Evolutionary conservation across 164 flowering plant species (phyloP), one percentile per base, ranked within the genome.

Genomic region (Vitis rupestris): DNA sequence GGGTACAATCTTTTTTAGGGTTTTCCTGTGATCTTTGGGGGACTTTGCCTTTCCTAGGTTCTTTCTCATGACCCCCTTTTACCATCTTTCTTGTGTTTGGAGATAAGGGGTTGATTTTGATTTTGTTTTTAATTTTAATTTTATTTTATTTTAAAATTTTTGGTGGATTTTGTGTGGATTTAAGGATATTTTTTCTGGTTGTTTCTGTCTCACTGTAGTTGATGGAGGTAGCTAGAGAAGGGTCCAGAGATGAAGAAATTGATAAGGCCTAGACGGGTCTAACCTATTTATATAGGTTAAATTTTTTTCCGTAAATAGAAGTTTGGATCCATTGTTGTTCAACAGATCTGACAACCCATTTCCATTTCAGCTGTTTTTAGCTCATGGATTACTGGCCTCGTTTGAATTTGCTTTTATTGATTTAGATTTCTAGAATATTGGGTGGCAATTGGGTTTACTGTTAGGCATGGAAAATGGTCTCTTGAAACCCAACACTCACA

Each of bases 1-100:
- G 64, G 63, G 51, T 54, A 15, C 63, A 29, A 50, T 68, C 63
- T 69, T 77, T 77, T 68, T 52, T 64, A 59, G 71, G 77, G 73
- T 75, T 82, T 83, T 44, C 87, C 59, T 83, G 85, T 82, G 87
- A 83, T 80, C 81, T 78, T 74, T 69, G 76, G 70, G 76, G 70
- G 72, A 72, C 74, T 70, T 70, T 65, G 54, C 58, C 68, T 80
- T 77, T 83, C 66, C 66, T 73, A 66, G 65, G 73, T 75, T 75
- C 74, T 76, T 78, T 82, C 77, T 72, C 86, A 79, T 80, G 81
- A 76, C 54, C 65, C 57, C 64, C 62, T 68, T 69, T 60, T 53
- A 15, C 9, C 50, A 10, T 74, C 72, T 72, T 66, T 77, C 66
- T 63, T 76, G 77, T 70, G 78, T 71, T 65, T 69, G 48, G 44